These are phyloP conservation scores for Batkoa obscura DNA, from an alignment of 371 early-diverging fungal genomes.

Conservation along the genomic window DNA sequence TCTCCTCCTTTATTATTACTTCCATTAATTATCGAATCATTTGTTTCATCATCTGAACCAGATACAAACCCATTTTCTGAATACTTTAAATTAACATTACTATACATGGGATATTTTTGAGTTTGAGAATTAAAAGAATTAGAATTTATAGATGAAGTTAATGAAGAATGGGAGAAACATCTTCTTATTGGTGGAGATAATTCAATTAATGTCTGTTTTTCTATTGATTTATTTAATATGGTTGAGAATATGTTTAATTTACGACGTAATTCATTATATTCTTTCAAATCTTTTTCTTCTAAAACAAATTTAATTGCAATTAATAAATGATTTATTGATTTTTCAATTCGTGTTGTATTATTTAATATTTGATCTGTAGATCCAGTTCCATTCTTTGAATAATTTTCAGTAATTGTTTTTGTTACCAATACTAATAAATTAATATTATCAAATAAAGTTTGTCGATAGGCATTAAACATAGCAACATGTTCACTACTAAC, in stretches of 20 bases:
- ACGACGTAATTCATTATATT: conserved; percentile 1
- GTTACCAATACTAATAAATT: conserved; percentile 1
- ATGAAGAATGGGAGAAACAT: background rate
- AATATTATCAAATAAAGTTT: background rate
- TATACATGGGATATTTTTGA: background rate
- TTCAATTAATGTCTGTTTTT: background rate
- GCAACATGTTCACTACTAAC: background rate
- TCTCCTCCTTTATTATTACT: background rate
- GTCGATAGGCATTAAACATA: background rate
- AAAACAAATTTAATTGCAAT: conserved; percentile 12
- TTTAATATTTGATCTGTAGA: background rate
- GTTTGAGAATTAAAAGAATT: background rate
- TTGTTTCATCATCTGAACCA: background rate
- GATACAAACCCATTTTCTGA: background rate
- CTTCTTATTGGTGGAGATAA: background rate
- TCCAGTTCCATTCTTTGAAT: background rate
- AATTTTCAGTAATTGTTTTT: background rate
- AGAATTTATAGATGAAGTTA: background rate
- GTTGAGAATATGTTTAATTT: conserved; percentile 2
- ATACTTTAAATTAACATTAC: background rate
- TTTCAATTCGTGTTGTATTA: conserved; percentile 13
- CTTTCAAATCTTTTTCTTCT: conserved; percentile 17
- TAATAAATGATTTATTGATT: conserved; percentile 16
- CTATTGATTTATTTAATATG: background rate
- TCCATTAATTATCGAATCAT: background rate